Evolutionary conservation across 2,329 filamentous ascomycete species (phyloP), one percentile per base, ranked within the genome.

Genomic region (Pseudopithomyces maydicus): DNA sequence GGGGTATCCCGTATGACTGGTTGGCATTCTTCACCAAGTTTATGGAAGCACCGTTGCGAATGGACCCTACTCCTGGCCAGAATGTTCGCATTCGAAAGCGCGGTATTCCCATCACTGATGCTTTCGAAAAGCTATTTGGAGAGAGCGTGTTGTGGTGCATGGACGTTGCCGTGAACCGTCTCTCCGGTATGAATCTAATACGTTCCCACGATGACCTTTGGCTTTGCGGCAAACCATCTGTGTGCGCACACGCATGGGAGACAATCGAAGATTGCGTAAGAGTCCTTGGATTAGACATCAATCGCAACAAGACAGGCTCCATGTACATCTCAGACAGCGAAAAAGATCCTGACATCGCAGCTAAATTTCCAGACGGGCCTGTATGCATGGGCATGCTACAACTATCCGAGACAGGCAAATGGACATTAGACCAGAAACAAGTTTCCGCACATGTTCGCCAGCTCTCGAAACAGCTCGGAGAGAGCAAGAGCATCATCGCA

Each of bases 171-270:
- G 77, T 81, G n/a, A 79, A 79, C 54, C 70, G 74, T 19, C 49
- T 71, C 15, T 74, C 77, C 3, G 74, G 74, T 1, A 68, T 76
- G 57, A 69, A 77, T 5, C 64, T 80, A 1, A 78, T 80, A 54
- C 77, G 79, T 0, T 65, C 80, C 17, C 78, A 80, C 53, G 79
- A 81, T 57, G 79, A 81, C 49, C 64, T 81, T 8, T 81, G 79
- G 77, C 66, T 80, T 2, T 76, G 72, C 17, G 78, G 79, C 0
- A 63, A 77, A 7, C 76, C 77, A 2, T 57, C 62, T 0, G 52
- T 64, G 2, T 76, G 74, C 42, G 74, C 72, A 2, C 62, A 67
- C 35, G 78, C 78, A 14, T 81, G 79, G 79, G 57, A 69, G 17
- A 70, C 71, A 5, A 78, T 81, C 70, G 54, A 73, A 36, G 49